Evolutionary conservation across 345 rosid genomes (phyloP), one percentile per base, ranked within the genome.

Genomic region (Rhizophora mangle): DNA sequence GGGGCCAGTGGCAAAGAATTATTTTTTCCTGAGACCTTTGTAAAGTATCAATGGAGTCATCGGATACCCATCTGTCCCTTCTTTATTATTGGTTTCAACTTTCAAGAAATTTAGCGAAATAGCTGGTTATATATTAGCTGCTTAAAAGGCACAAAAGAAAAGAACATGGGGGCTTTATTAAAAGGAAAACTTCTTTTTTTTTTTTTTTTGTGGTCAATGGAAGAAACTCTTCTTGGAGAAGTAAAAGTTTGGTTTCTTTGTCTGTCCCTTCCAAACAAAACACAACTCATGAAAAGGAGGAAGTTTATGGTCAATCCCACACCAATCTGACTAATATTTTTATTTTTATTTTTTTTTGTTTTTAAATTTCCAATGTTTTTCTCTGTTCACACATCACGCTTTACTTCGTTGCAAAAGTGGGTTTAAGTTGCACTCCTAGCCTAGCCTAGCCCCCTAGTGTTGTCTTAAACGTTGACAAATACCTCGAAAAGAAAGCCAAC

Each of bases 191-290:
- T n/a, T n/a, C 74, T 68, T 79, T 60, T 31, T 31, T 31, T 31
- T 31, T 0, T 5, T 5, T 31, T 0, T 31, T 31, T 31, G 6
- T n/a, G 34, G 34, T 31, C 34, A 31, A 31, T 55, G 60, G 60
- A 70, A 8, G 39, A 19, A 9, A 52, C 74, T 68, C 82, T 79
- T 75, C 74, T 79, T 57, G 86, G 75, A 79, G 82, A 74, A 67
- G 80, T 71, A 69, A 77, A 70, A 58, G 56, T 24, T 59, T 64
- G 80, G 85, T 80, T 84, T 69, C 78, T 76, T 76, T 82, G 89
- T 82, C 86, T 79, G 73, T 80, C 82, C 64, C 5, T 43, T 29
- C 3, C 1, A 22, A 29, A 31, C 46, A 54, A 56, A 62, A 51
- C 18, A 13, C 31, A 29, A 18, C 16, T 5, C 26, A 37, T 2